These are phyloP conservation scores for Hypoxylon rubiginosum DNA, from an alignment of 2,329 filamentous ascomycete genomes.

Conservation along the genomic window DNA sequence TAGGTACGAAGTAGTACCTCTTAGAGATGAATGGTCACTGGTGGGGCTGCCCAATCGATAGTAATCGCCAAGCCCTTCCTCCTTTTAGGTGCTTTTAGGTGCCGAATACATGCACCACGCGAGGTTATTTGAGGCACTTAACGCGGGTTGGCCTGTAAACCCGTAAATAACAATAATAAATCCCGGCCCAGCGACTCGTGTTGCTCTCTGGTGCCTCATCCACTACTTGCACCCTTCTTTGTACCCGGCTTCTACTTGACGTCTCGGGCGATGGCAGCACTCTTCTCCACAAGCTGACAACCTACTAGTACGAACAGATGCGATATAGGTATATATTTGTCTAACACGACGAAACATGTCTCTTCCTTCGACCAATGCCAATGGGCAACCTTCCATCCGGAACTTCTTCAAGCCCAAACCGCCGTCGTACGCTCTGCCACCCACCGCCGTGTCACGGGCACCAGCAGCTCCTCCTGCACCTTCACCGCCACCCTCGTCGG, in stretches of 20 bases:
- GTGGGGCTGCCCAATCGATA: constrained; percentile 32
- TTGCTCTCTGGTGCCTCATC: not conserved
- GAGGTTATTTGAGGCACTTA: constrained; percentile 29
- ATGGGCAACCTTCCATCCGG: constrained; percentile 68
- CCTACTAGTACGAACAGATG: not conserved
- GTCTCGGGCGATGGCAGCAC: constrained; percentile 3
- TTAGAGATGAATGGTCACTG: not conserved
- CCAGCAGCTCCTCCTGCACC: constrained; percentile 38
- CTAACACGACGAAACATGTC: constrained; percentile 52
- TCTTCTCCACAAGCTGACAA: constrained; percentile 24
- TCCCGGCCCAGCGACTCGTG: not conserved
- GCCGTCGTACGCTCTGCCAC: constrained; percentile 60
- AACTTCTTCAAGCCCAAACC: constrained; percentile 71
- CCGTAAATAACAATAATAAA: not conserved
- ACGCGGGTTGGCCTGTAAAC: constrained; percentile 23
- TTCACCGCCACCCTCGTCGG: constrained; percentile 31
- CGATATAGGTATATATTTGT: not conserved
- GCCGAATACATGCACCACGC: constrained; percentile 26
- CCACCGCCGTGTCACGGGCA: constrained; percentile 51
- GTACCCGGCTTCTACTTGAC: not conserved
- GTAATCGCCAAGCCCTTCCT: constrained; percentile 26
- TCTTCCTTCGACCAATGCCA: constrained; percentile 53
- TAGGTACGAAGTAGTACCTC: not conserved
- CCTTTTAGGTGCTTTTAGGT: constrained; percentile 5
- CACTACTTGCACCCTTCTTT: not conserved